phyloP scores from a whole-genome alignment of 257 asterid genomes.

The Nicotiana tomentosiformis region DNA sequence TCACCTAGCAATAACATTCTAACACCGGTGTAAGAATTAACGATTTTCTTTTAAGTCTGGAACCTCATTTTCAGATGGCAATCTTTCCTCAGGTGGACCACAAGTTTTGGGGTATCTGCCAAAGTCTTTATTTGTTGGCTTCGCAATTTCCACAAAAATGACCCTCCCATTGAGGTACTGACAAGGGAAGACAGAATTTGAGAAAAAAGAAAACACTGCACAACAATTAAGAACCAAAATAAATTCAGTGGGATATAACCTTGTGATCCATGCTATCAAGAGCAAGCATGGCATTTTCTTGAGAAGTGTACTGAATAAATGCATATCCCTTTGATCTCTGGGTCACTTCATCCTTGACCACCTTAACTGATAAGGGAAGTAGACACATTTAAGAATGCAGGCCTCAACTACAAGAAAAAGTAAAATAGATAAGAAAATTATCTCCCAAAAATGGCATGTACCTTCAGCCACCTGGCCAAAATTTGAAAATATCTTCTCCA shows the following conservation, averaged over 20 bases:
- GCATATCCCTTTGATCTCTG: constrained; percentile 54
- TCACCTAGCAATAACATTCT: neutral
- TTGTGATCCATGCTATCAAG: constrained; percentile 60
- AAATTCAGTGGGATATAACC: constrained; percentile 21
- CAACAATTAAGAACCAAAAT: neutral
- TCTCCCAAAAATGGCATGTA: neutral
- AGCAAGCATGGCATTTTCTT: constrained; percentile 53
- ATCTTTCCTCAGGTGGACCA: constrained; percentile 42
- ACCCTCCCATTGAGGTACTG: constrained; percentile 48
- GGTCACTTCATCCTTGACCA: constrained; percentile 39
- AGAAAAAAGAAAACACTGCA: neutral
- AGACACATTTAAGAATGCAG: neutral
- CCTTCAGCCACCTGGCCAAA: constrained; percentile 68
- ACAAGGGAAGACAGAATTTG: neutral
- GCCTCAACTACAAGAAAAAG: neutral
- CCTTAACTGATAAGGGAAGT: constrained; percentile 29
- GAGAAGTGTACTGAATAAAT: constrained; percentile 53
- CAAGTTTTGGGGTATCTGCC: constrained; percentile 40
- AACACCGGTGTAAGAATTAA: neutral
- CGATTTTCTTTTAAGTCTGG: constrained; percentile 7
- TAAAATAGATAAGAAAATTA: neutral
- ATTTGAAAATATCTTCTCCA: constrained; percentile 46
- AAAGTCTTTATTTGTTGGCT: constrained; percentile 33
- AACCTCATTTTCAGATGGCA: constrained; percentile 13
- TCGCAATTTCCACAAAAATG: constrained; percentile 46